Base-by-base conservation (phyloP, 805 yeast genomes). In the Schizosaccharomyces octosporus region DNA sequence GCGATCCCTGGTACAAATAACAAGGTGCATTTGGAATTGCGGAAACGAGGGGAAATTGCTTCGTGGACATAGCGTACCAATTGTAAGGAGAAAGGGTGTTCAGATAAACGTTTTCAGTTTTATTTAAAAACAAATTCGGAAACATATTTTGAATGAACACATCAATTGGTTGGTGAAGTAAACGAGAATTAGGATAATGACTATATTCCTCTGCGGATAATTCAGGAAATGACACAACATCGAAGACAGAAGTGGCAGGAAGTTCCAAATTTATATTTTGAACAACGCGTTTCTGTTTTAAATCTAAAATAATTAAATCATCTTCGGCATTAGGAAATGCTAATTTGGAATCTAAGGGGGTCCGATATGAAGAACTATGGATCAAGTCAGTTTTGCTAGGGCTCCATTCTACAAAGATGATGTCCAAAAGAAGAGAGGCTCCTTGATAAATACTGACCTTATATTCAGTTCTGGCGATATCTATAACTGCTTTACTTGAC, bases 321-420 rank as follows among this genome's bases (percentile, higher is more conserved):
- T 29, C 21, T 7, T 51, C 57, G 11, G 31, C 19, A 19, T 17
- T 19, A 6, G 57, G 19, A 29, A 51, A 17, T 11, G 57, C 57
- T 7, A 51, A 17, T 7, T 51, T 21, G 19, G 31, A 21, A 51
- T 29, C 36, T 24, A 24, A 21, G 2, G 57, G 32, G n/a, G 36
- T 7, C 66, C 62, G 65, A 62, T 66, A 76, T 71, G 73, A 77
- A 24, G 66, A 61, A n/a, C 65, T 66, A 59, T 80, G 72, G 65
- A 80, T 83, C 55, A 72, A 73, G 70, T 90, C 95, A 61, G 88
- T 74, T 65, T 86, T 82, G 70, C 90, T 90, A 57, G 95, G 95
- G 9, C 93, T 94, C 96, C 97, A 93, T 45, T 83, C 78, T 0
- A 94, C 77, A 68, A 84, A 88, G 0, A 89, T 82, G 19, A 93